Conservation (phyloP, 1,284 basidiomycete genomes). For the Moesziomyces sp. region DNA sequence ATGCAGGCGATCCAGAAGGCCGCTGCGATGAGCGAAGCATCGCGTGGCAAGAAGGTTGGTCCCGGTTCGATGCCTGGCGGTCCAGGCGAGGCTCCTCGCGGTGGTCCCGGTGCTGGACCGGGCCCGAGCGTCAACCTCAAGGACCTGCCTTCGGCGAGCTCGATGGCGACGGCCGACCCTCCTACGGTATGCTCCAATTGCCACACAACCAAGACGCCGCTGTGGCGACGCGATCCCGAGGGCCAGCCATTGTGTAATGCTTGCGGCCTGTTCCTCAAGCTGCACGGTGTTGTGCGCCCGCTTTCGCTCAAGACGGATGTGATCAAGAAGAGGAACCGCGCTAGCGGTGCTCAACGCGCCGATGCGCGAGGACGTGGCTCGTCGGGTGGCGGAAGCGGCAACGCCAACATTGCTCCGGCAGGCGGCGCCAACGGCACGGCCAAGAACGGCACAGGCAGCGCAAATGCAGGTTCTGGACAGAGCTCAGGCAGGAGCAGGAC, state of each 20-base stretch:
- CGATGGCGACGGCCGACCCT: constrained; percentile 55
- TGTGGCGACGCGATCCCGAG: constrained; percentile 94
- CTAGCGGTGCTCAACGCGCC: constrained; percentile 37
- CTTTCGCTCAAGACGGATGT: constrained; percentile 95
- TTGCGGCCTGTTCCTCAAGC: constrained; percentile 75
- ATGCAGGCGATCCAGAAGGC: constrained; percentile 46
- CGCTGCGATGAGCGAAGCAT: constrained; percentile 32
- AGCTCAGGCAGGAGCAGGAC: constrained; percentile 6
- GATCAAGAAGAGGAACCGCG: constrained; percentile 84
- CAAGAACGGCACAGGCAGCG: constrained; percentile 14
- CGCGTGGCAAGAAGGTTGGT: constrained; percentile 18
- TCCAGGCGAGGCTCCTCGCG: constrained; percentile 1
- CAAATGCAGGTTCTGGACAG: not conserved
- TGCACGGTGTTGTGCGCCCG: constrained; percentile 92
- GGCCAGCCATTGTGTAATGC: constrained; percentile 83
- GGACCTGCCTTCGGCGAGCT: constrained; percentile 41
- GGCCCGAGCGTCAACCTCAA: constrained; percentile 37
- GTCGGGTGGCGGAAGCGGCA: constrained; percentile 12
- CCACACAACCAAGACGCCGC: constrained; percentile 91
- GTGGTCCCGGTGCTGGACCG: constrained; percentile 15
- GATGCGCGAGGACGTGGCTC: constrained; percentile 26
- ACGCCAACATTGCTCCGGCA: constrained; percentile 30
- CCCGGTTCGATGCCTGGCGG: constrained; percentile 3
- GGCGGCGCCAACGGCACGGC: constrained; percentile 2
- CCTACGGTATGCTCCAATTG: constrained; percentile 91